Conservation (phyloP, 345 rosid genomes). For the Gossypium sturtianum region DNA sequence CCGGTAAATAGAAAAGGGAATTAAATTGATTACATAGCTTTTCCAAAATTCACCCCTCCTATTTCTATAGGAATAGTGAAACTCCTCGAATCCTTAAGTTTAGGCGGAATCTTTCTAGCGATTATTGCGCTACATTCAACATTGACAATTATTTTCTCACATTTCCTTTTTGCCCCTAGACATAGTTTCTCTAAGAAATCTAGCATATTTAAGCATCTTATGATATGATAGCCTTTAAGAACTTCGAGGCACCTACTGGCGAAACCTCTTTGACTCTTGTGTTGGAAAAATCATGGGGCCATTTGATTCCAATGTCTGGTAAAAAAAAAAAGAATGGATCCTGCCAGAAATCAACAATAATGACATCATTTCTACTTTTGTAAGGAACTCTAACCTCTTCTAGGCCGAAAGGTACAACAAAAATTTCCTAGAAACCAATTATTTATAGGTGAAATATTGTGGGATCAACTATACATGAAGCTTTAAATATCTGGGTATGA, state of each 20-base stretch:
- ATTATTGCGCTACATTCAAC: too few relatives aligned
- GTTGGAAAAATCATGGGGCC: conserved; percentile 46
- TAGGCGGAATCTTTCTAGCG: too few relatives aligned
- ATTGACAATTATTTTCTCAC: too few relatives aligned
- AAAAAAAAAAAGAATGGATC: conserved; percentile 47
- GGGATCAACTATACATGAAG: conserved; percentile 88
- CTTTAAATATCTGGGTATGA: conserved; percentile 87
- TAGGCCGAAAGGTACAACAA: conserved; percentile 50
- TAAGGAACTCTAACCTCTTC: conserved; percentile 59
- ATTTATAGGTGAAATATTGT: conserved; percentile 88
- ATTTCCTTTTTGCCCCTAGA: too few relatives aligned
- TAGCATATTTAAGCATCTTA: too few relatives aligned
- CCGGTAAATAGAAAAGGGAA: too few relatives aligned
- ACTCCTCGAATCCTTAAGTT: too few relatives aligned
- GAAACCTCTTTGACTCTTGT: conserved; percentile 35
- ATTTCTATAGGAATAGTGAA: too few relatives aligned
- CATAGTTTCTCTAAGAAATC: too few relatives aligned
- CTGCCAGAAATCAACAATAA: conserved; percentile 40
- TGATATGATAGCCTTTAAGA: conserved; percentile 33
- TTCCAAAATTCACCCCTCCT: too few relatives aligned
- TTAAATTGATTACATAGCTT: too few relatives aligned
- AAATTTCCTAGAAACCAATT: conserved; percentile 46
- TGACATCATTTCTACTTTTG: conserved; percentile 53
- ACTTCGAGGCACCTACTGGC: conserved; percentile 40
- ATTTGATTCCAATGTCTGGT: conserved; percentile 46